Conservation (phyloP, 352 stramenopile genomes). For the Phytopythium aichiense region DNA sequence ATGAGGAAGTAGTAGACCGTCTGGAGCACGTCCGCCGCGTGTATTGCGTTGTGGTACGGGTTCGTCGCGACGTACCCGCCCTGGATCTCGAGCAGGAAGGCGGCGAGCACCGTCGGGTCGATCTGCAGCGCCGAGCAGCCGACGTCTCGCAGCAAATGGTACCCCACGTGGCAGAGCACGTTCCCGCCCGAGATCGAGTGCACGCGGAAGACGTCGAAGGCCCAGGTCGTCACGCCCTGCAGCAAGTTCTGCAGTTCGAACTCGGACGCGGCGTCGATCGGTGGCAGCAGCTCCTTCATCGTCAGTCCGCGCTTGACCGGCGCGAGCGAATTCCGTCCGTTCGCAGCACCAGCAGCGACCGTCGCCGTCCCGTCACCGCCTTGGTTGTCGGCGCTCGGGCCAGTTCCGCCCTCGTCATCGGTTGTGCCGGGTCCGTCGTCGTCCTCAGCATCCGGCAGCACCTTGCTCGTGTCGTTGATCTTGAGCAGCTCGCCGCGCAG, state of each 20-base stretch:
- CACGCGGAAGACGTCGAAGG: constrained; percentile 79
- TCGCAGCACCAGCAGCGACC: constrained; percentile 6
- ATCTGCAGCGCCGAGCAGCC: constrained; percentile 59
- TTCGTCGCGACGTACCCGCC: constrained; percentile 76
- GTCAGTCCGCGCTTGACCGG: constrained; percentile 34
- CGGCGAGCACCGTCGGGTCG: constrained; percentile 54
- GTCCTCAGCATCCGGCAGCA: constrained; percentile 41
- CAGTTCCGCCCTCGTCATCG: background rate
- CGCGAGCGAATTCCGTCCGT: constrained; percentile 9
- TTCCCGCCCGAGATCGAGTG: constrained; percentile 66
- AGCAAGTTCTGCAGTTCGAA: constrained; percentile 73
- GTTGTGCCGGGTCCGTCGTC: constrained; percentile 12
- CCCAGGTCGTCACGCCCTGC: constrained; percentile 45
- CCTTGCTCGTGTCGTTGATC: constrained; percentile 61
- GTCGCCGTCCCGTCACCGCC: background rate
- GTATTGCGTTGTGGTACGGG: constrained; percentile 88
- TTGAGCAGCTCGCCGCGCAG: constrained; percentile 73
- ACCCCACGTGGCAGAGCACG: constrained; percentile 69
- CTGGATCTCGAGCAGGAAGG: constrained; percentile 83
- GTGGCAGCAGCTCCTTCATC: constrained; percentile 62
- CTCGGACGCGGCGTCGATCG: constrained; percentile 51
- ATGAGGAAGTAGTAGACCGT: constrained; percentile 85
- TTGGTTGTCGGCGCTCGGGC: constrained; percentile 5
- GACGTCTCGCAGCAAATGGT: constrained; percentile 67
- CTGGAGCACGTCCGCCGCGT: constrained; percentile 89